These are phyloP conservation scores for Chaetomiaceae sp. DNA, from an alignment of 2,329 filamentous ascomycete species.

Conservation along the genomic window DNA sequence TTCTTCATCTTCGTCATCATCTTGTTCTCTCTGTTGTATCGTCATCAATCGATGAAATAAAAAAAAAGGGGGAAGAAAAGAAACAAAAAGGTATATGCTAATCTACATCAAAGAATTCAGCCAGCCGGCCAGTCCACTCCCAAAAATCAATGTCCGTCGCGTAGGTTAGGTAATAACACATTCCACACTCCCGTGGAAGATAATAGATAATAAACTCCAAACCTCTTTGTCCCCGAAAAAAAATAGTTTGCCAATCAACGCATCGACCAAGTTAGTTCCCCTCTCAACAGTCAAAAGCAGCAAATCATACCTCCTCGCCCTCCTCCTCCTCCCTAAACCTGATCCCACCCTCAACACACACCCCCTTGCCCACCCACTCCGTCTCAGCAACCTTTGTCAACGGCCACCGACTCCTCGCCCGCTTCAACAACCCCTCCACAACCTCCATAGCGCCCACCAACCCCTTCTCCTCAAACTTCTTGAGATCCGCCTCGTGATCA, in stretches of 20 bases:
- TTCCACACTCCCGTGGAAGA: background rate
- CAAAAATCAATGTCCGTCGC: background rate
- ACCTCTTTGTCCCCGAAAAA: no score
- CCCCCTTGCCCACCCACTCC: conserved; percentile 72
- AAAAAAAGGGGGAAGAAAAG: background rate
- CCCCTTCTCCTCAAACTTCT: conserved; percentile 57
- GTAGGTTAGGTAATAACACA: background rate
- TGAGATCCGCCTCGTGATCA: conserved; percentile 69
- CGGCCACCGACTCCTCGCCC: conserved; percentile 72
- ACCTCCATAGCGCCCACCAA: conserved; percentile 73
- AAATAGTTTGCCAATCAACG: no score
- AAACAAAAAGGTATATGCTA: conserved; percentile 3
- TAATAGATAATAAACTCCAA: no score
- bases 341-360: conserved; percentile 61
- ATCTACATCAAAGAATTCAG: background rate
- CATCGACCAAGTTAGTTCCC: background rate
- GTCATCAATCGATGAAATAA: background rate
- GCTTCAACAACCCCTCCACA: conserved; percentile 79
- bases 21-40: conserved; percentile 1
- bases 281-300: background rate
- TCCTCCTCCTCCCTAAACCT: conserved; percentile 57
- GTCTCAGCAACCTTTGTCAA: conserved; percentile 67
- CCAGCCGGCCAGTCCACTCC: background rate
- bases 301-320: conserved; percentile 45
- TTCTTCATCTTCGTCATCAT: background rate